Evolutionary conservation across 306 rosid species (phyloP), one percentile per base, ranked within the genome.

Genomic region (Cucumis hystrix): DNA sequence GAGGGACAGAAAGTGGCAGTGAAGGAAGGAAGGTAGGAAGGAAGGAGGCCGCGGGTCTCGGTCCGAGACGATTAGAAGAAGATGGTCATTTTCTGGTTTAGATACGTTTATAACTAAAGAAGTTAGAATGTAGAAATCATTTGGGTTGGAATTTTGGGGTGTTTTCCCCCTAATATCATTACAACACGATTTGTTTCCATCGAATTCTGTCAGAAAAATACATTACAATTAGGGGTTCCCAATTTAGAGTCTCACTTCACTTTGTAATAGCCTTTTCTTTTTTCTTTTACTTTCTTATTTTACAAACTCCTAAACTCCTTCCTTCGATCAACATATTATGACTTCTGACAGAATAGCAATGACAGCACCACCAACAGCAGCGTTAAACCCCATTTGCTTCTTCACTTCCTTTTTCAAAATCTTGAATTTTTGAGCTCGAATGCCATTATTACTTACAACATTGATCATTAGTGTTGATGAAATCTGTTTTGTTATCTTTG

Each of bases 41-140:
- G 74, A 39, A 8, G 54, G 30, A 28, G 3, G 37, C 37, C 5
- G 37, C 37, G 1, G 57, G 20, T 16, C 57, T 7, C 20, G 57
- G 39, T 64, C 10, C 74, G 78, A n/a, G 78, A 79, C 10, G 54
- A 67, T n/a, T 37, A 37, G 71, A 35, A 37, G 70, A 64, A 49
- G 61, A 72, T 20, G 77, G 25, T 49, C 67, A 7, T 77, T 82
- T 61, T 74, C 68, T 82, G 69, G 45, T 77, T 74, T 71, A 79
- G 79, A 77, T 41, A 62, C 81, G 52, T 80, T 85, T 84, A 77
- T 18, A 67, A 52, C 25, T 73, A 52, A 73, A 33, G 33, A 52
- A 54, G 59, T 28, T 73, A 73, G 77, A 33, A 52, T 30, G 47
- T 73, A 73, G 77, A 73, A 52, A 54, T 73, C 57, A 41, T 40